A percentile compares a stretch with the other conserved stretches of the same genome.
Evolutionary conservation across 495 filamentous ascomycete genomes (phyloP).

Genomic region (Saxispiralis lemnorum): DNA sequence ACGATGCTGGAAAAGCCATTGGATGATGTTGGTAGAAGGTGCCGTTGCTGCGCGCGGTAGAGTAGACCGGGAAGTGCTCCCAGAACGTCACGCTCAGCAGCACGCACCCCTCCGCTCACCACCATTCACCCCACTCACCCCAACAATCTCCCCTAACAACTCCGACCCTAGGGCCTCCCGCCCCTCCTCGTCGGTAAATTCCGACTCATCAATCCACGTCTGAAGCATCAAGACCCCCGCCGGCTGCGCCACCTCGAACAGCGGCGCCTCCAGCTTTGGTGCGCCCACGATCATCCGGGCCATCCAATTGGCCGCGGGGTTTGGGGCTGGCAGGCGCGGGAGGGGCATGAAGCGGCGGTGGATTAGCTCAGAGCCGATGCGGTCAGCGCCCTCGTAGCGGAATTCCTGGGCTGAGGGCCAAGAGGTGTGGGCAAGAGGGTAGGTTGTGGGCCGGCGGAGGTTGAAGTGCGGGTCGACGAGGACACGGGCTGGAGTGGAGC

Average conservation of each 20-base stretch:
- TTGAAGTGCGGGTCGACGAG: not conserved
- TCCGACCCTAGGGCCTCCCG: not conserved
- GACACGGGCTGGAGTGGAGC: not conserved
- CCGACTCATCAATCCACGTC: not conserved
- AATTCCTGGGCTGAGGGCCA: constrained; percentile 15
- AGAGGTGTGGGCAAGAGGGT: not conserved
- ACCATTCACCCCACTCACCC: too few species aligned
- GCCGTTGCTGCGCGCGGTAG: too few species aligned
- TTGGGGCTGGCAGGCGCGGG: constrained; percentile 7
- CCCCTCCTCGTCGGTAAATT: constrained; percentile 4
- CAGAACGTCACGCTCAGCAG: too few species aligned
- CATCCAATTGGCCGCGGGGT: constrained; percentile 13
- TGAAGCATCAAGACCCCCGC: not conserved
- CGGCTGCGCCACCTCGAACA: not conserved
- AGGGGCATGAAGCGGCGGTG: constrained; percentile 13
- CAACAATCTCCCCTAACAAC: not conserved
- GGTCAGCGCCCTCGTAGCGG: constrained; percentile 16
- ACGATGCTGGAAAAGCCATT: too few species aligned
- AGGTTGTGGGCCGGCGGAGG: not conserved
- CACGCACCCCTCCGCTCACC: too few species aligned
- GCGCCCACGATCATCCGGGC: constrained; percentile 2
- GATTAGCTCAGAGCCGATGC: constrained; percentile 8
- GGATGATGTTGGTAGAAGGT: too few species aligned
- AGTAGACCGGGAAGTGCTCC: too few species aligned
- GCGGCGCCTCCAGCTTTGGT: not conserved